A percentile compares a stretch with the other conserved stretches of the same genome.
These are phyloP conservation scores for Salix dunnii DNA, from an alignment of 345 rosid species.

Conservation along the genomic window DNA sequence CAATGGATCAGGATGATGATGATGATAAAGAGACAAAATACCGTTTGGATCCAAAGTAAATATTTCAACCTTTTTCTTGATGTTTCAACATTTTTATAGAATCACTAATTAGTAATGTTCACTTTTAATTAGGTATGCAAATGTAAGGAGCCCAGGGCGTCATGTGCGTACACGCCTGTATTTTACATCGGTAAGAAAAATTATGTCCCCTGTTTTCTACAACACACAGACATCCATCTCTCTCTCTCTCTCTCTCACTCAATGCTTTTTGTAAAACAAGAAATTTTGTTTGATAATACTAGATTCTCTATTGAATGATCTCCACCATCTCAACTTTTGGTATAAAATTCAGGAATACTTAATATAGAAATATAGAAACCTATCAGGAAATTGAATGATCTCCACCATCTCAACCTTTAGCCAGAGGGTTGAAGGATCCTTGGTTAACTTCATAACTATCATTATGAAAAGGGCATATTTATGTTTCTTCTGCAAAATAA, in stretches of 20 bases:
- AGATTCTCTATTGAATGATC: neutral
- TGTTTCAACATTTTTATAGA: neutral
- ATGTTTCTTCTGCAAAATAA: neutral
- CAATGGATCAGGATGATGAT: constrained; percentile 78
- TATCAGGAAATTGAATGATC: neutral
- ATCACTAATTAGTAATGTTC: constrained; percentile 5
- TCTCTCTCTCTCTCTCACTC: neutral
- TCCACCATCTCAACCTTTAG: neutral
- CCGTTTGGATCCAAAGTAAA: constrained; percentile 90
- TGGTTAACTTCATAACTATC: neutral
- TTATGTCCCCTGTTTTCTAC: neutral
- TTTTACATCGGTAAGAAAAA: constrained; percentile 88
- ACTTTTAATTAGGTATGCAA: constrained; percentile 68
- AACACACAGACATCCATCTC: neutral
- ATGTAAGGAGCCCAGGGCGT: constrained; percentile 97
- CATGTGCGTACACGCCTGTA: constrained; percentile 97
- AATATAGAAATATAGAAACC: neutral
- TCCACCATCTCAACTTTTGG: too few species aligned
- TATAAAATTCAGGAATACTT: neutral
- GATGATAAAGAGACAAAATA: constrained; percentile 93
- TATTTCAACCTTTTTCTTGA: constrained; percentile 2
- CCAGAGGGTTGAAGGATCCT: neutral
- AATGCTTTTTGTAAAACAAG: neutral
- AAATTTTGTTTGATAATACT: neutral
- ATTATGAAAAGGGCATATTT: neutral